Evolutionary conservation across 2,329 filamentous ascomycete species (phyloP).

Genomic region (Clonostachys sp.): DNA sequence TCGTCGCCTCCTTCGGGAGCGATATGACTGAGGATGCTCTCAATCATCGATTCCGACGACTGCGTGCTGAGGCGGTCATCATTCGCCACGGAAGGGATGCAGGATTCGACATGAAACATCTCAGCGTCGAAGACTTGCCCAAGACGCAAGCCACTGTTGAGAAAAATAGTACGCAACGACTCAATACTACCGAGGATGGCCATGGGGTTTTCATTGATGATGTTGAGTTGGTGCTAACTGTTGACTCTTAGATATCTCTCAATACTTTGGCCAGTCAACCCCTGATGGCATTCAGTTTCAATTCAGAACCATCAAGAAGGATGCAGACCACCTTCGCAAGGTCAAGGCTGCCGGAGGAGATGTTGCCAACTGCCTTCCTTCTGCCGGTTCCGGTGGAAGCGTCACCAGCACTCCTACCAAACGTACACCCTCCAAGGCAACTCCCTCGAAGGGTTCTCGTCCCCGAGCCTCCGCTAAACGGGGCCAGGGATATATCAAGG

Average conservation of each 20-base stretch:
- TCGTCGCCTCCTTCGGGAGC: conserved; percentile 41
- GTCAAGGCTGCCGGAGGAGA: conserved; percentile 39
- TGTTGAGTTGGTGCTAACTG: not conserved
- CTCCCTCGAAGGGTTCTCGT: conserved; percentile 1
- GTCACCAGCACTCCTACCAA: conserved; percentile 9
- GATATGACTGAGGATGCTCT: conserved; percentile 40
- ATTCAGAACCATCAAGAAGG: conserved; percentile 50
- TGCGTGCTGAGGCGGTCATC: conserved; percentile 34
- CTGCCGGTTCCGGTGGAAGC: conserved; percentile 13
- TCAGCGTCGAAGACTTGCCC: conserved; percentile 28
- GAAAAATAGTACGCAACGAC: conserved; percentile 29
- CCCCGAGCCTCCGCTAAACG: conserved; percentile 2
- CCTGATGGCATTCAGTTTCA: conserved; percentile 55
- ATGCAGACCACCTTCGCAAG: conserved; percentile 41
- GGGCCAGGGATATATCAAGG: not conserved
- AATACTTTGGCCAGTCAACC: conserved; percentile 56
- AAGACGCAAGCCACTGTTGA: conserved; percentile 29
- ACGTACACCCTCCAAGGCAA: conserved; percentile 5
- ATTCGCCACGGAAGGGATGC: conserved; percentile 25
- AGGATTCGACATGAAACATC: conserved; percentile 35
- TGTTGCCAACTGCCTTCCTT: conserved; percentile 32
- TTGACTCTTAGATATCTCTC: conserved; percentile 44
- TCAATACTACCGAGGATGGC: not conserved
- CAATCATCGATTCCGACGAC: conserved; percentile 46
- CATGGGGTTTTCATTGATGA: not conserved